Conservation (phyloP, 208 protist species). For the Wallacemonas collosoma region DNA sequence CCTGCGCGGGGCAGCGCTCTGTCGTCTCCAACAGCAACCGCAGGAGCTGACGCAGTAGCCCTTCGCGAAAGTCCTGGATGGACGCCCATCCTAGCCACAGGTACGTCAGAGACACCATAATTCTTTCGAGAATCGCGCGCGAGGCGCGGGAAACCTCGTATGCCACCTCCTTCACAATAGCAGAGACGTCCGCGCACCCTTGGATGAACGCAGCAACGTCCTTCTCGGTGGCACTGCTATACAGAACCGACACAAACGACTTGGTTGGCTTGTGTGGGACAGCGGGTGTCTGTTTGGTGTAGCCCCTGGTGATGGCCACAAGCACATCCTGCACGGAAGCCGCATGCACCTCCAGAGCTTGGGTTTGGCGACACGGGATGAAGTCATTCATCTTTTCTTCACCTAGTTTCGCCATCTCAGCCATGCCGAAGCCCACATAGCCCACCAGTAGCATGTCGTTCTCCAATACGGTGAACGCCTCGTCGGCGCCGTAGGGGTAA, state of each 20-base stretch:
- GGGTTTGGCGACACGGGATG: conserved; percentile 72
- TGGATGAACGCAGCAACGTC: conserved; percentile 35
- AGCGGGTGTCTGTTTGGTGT: not conserved
- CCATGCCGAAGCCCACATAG: conserved; percentile 77
- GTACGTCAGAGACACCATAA: conserved; percentile 41
- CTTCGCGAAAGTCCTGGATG: conserved; percentile 54
- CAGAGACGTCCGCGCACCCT: conserved; percentile 19
- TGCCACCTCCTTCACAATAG: conserved; percentile 48
- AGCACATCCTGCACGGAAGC: conserved; percentile 59
- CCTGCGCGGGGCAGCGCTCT: conserved; percentile 31
- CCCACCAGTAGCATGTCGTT: conserved; percentile 37
- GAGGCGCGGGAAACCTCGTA: conserved; percentile 50
- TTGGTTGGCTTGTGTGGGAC: conserved; percentile 17
- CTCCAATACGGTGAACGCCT: conserved; percentile 54
- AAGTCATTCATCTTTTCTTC: conserved; percentile 85
- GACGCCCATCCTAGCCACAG: conserved; percentile 30
- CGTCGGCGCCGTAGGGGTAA: conserved; percentile 83
- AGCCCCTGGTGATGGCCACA: conserved; percentile 28
- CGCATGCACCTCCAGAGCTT: conserved; percentile 49
- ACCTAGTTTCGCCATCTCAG: conserved; percentile 64
- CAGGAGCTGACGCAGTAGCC: conserved; percentile 62
- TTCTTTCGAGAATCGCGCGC: conserved; percentile 36
- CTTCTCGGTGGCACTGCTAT: conserved; percentile 31
- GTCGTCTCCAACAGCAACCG: conserved; percentile 45
- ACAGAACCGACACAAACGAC: conserved; percentile 34